These are phyloP conservation scores for Tetrahymena malaccensis DNA, from an alignment of 73 alveolate genomes.

Conservation along the genomic window DNA sequence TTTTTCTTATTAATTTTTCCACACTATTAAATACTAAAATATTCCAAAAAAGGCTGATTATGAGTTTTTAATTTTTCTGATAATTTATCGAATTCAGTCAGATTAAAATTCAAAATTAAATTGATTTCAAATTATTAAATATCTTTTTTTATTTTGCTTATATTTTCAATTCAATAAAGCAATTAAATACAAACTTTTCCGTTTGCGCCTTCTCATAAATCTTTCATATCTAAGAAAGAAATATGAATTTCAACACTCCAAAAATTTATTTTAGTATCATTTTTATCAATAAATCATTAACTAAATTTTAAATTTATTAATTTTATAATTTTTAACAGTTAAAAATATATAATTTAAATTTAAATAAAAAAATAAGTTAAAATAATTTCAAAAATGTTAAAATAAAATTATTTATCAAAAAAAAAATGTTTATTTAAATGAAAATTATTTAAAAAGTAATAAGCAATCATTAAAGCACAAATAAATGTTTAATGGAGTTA, in stretches of 20 bases:
- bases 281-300: neutral
- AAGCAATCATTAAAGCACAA: too few relatives aligned
- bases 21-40: neutral
- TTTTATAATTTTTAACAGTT: neutral
- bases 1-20: neutral
- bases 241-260: neutral
- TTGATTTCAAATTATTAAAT: neutral
- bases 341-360: too few relatives aligned
- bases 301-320: too few relatives aligned
- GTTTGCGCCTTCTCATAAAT: neutral
- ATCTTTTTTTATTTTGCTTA: neutral
- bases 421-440: too few relatives aligned
- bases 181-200: neutral
- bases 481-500: too few relatives aligned
- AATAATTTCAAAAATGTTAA: too few relatives aligned
- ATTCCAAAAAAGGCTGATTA: neutral
- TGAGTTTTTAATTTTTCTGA: neutral
- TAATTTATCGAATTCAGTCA: neutral
- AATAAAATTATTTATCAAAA: too few relatives aligned
- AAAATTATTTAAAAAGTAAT: too few relatives aligned
- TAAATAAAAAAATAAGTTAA: too few relatives aligned
- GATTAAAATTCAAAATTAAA: neutral
- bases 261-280: neutral
- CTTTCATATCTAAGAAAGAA: neutral
- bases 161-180: neutral